Base-by-base conservation (phyloP, 306 rosid species). In the Senna siamea region DNA sequence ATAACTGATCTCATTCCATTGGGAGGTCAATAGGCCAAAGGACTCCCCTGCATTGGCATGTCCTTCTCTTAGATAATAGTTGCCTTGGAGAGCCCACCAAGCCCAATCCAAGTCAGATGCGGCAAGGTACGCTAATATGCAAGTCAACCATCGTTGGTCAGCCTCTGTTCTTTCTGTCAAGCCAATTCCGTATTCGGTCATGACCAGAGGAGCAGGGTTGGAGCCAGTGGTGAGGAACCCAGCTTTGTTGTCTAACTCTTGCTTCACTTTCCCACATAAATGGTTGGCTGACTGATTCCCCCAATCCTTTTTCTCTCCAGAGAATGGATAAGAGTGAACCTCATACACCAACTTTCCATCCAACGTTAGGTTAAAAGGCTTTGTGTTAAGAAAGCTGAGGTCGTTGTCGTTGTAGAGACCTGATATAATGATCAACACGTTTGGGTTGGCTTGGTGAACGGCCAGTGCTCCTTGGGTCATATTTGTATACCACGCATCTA, bases 71-170 rank as follows among this genome's bases (percentile, higher is more conserved):
- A 19, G 28, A 43, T 72, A 66, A 62, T 82, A 82, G 32, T 70
- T 73, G 7, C 85, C 81, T 65, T 70, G 81, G 5, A 70, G 62
- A 20, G 77, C 77, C 82, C 86, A 82, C 52, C 71, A 69, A 0
- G 65, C 86, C 79, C 82, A 82, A 18, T 74, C 86, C 9, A 78
- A 22, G 47, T 82, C 86, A 7, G 19, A 41, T 0, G 2, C 74
- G 8, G 75, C 76, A 9, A 82, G 50, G 11, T 59, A 59, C 3
- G 86, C 62, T 5, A 71, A 9, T 14, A 82, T n/a, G 56, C 86
- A 78, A 1, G 57, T 77, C 81, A 82, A 46, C 73, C 75, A 77
- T n/a, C 79, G n/a, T 20, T 60, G 51, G 0, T 73, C 56, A 12
- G 69, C 10, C 70, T 69, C n/a, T 0, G 15, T 3, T 70, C 19